Evolutionary conservation across 192 early-diverging fungal genomes (phyloP), one percentile per base, ranked within the genome.

Genomic region (Thamnidium elegans): DNA sequence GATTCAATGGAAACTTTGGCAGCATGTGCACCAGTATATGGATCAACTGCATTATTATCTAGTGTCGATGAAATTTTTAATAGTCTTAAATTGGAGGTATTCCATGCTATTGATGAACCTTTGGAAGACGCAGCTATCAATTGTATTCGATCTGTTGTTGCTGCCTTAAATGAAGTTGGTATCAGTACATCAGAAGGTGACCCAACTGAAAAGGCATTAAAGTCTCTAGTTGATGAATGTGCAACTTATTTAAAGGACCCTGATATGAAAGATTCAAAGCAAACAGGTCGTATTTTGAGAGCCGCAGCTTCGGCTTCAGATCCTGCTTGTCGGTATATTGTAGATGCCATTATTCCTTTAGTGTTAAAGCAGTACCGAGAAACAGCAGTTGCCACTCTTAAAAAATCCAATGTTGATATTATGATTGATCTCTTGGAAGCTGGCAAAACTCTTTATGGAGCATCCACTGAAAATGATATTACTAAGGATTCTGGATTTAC

Each of bases 1-100:
- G 96, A 98, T 77, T 89, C 96, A 0, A 87, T 97, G 79, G 95
- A 97, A 59, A 89, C 94, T 0, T 72, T 99, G 21, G 77, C 89
- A 6, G 86, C 86, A 0, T 90, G 93, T 55, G 82, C 89, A 1
- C 86, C 81, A 8, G 87, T 88, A 0, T 99, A 94, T 70, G 89
- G 86, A 31, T 76, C 86, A 3, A 78, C 80, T 1, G 80, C 85
- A 2, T 79, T 96, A 17, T 64, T 79, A 11, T 84, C 86, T 2
- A 80, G 91, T 59, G 67, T 92, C 26, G 84, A 90, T 52, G 77
- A 84, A 17, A 70, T 99, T 26, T 90, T 93, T 71, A 88, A 90
- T 51, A 79, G 77, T 32, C 76, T 92, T 36, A 86, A 87, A 55
- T 81, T 89, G 47, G 90, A 92, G 74, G 84, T 94, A 15, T 83